Conservation (phyloP, 306 rosid genomes). For the Rubus idaeus region DNA sequence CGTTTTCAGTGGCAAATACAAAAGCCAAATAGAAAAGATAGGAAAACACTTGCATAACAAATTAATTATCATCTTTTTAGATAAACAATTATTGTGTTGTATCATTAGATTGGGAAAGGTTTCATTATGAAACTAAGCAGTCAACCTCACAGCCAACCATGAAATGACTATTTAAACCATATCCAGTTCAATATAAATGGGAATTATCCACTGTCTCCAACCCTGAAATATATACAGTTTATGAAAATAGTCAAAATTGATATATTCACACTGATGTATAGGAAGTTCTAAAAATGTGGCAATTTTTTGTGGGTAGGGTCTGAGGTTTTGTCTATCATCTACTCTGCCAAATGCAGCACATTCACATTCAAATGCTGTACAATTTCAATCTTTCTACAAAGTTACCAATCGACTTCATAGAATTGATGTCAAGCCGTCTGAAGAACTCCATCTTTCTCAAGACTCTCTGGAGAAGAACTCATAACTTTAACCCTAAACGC, state of each 20-base stretch:
- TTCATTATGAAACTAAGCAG: too few relatives aligned
- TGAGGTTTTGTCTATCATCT: not conserved
- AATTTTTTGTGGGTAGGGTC: not conserved
- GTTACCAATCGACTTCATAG: not conserved
- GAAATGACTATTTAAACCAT: too few relatives aligned
- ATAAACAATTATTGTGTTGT: not conserved
- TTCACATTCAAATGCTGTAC: slow-evolving; percentile 48
- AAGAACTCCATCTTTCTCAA: slow-evolving; percentile 35
- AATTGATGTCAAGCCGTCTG: slow-evolving; percentile 35
- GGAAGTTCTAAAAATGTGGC: not conserved
- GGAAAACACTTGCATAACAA: not conserved
- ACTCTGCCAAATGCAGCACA: slow-evolving; percentile 18
- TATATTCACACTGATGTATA: slow-evolving; percentile 16
- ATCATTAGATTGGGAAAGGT: too few relatives aligned
- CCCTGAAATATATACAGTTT: not conserved
- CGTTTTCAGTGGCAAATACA: not conserved
- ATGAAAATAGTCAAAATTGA: slow-evolving; percentile 9
- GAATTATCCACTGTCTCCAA: not conserved
- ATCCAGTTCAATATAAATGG: too few relatives aligned
- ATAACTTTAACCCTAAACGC: slow-evolving; percentile 71
- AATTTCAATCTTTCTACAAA: slow-evolving; percentile 9
- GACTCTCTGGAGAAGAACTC: slow-evolving; percentile 39
- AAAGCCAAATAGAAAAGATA: not conserved
- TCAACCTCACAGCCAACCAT: too few relatives aligned
- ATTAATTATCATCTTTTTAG: not conserved